Evolutionary conservation across 352 stramenopile genomes (phyloP), one percentile per base, ranked within the genome.

Genomic region (Globisporangium recalcitrans): DNA sequence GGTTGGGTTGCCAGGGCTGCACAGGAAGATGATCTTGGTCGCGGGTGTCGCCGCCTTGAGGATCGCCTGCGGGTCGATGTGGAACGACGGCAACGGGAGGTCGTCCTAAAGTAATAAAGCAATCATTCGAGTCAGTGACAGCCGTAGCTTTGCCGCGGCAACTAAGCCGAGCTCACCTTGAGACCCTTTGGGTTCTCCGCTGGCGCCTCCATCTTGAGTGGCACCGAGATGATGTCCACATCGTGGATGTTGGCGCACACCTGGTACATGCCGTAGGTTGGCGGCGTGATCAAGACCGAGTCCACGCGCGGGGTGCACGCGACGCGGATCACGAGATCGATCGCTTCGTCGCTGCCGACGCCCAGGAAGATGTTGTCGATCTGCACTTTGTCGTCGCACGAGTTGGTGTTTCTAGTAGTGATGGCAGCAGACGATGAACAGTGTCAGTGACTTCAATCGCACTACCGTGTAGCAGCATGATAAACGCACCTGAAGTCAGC

Each of bases 241-340:
- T 99, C 96, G 76, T 99, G 98, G 52, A 99, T 97, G 72, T 98
- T 98, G 55, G 96, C 96, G 68, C 95, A 99, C 42, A 99, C 97
- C 63, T 97, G 97, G 80, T 99, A 99, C 97, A 99, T 99, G 56
- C 97, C 97, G 74, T 99, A 99, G 0, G 97, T 99, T 5, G 97
- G 96, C 7, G 96, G 95, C 22, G 96, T 98, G 66, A 97, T 98
- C 46, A 99, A 68, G 38, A 99, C 97, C 64, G 96, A 95, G 63
- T 97, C 90, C 34, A 93, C 70, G 27, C 91, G 90, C 36, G 96
- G 97, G 22, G 80, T 86, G 68, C 96, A 99, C 62, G 98, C 97
- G 49, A 99, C 95, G 32, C 97, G 93, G 71, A 99, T 98, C 53
- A 99, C 84, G 42, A 99, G 74, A 68, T 99, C 97, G 72, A 99